Evolutionary conservation across 2,329 filamentous ascomycete genomes (phyloP).

Genomic region (Alternaria dauci): DNA sequence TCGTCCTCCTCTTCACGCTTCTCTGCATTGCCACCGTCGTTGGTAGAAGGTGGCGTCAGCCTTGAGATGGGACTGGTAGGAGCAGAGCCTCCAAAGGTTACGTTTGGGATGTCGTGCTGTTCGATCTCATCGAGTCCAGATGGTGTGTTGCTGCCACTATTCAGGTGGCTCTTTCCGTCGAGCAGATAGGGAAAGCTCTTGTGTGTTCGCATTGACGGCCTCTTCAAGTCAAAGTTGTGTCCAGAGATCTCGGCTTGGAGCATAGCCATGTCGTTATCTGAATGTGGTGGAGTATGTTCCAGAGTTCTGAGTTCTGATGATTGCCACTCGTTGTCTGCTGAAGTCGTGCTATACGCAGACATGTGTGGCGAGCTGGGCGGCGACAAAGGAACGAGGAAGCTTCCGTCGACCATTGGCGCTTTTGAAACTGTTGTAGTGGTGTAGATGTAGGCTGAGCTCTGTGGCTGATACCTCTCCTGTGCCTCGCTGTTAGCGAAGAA

Average conservation of each 20-base stretch:
- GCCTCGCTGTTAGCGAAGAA: slow-evolving; percentile 33
- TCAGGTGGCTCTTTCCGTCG: slow-evolving; percentile 44
- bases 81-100: slow-evolving; percentile 54
- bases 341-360: slow-evolving; percentile 57
- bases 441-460: slow-evolving; percentile 26
- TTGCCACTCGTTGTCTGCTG: slow-evolving; percentile 56
- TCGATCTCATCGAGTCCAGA: slow-evolving; percentile 49
- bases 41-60: slow-evolving; percentile 55
- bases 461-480: slow-evolving; percentile 35
- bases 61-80: slow-evolving; percentile 57
- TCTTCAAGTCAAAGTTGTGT: slow-evolving; percentile 49
- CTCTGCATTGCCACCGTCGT: slow-evolving; percentile 46
- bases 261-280: slow-evolving; percentile 51
- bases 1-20: slow-evolving; percentile 51
- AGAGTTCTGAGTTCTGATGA: slow-evolving; percentile 47
- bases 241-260: slow-evolving; percentile 49
- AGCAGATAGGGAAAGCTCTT: slow-evolving; percentile 57
- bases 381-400: slow-evolving; percentile 58
- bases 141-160: slow-evolving; percentile 38
- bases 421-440: slow-evolving; percentile 32
- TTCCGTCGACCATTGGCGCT: slow-evolving; percentile 56
- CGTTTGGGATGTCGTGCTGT: slow-evolving; percentile 43
- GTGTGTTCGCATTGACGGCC: slow-evolving; percentile 53
- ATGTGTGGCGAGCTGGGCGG: slow-evolving; percentile 61
- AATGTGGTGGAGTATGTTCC: slow-evolving; percentile 46